phyloP scores from a whole-genome alignment of 208 protist species.

The Angomonas ambiguus region DNA sequence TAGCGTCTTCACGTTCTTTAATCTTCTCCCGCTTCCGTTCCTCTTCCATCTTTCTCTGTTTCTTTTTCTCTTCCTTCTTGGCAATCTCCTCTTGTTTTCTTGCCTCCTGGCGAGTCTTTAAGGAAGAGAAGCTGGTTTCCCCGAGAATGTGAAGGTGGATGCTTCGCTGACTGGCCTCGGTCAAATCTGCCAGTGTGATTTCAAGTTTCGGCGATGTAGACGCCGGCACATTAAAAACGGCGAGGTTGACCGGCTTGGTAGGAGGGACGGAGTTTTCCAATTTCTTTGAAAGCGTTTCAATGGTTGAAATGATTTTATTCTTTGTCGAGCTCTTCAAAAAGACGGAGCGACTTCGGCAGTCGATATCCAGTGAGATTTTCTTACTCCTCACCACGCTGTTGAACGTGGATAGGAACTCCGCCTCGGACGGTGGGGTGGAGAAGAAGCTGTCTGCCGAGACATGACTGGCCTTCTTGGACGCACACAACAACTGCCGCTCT shows the following conservation, averaged over 20 bases:
- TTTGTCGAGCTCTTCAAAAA: slow-evolving; percentile 62
- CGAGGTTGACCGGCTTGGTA: slow-evolving; percentile 14
- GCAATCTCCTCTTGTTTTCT: slow-evolving; percentile 27
- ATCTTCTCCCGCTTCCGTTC: slow-evolving; percentile 40
- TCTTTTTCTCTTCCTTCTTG: slow-evolving; percentile 29
- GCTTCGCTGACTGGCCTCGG: slow-evolving; percentile 36
- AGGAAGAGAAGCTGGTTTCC: slow-evolving; percentile 28
- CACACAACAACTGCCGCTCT: slow-evolving; percentile 49
- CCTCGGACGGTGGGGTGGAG: slow-evolving; percentile 25
- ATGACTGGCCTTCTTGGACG: slow-evolving; percentile 35
- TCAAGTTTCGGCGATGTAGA: slow-evolving; percentile 14
- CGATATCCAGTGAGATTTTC: slow-evolving; percentile 56
- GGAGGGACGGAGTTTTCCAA: slow-evolving; percentile 21
- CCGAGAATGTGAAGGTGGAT: slow-evolving; percentile 39
- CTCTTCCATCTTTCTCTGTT: slow-evolving; percentile 44
- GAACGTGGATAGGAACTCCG: slow-evolving; percentile 53
- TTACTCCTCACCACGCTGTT: slow-evolving; percentile 65
- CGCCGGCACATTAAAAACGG: slow-evolving; percentile 17
- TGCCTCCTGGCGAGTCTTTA: slow-evolving; percentile 25
- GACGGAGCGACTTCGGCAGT: slow-evolving; percentile 58
- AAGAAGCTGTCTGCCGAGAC: slow-evolving; percentile 43
- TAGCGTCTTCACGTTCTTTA: slow-evolving; percentile 27
- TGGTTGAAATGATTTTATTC: slow-evolving; percentile 46
- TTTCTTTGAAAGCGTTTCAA: slow-evolving; percentile 37
- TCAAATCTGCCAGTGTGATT: slow-evolving; percentile 17